Conservation (phyloP, 1,284 basidiomycete species). For the Apiotrichum sp. region DNA sequence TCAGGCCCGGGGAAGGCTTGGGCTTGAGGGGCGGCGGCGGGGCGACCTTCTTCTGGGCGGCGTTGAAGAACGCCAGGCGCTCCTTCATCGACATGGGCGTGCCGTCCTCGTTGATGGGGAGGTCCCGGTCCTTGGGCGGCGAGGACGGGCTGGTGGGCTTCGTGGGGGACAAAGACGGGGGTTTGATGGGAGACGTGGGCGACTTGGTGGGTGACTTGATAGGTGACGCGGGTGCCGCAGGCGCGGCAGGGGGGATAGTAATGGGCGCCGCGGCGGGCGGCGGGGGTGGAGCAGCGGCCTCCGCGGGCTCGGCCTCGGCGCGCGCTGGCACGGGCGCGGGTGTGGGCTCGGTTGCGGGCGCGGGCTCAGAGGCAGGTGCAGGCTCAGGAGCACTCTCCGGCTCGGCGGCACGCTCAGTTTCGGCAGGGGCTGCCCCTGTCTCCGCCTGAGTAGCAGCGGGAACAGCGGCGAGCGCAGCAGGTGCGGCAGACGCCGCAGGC, state of each 20-base stretch:
- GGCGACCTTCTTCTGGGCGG: slow-evolving; percentile 29
- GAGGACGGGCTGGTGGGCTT: background rate
- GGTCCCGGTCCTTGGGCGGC: slow-evolving; percentile 11
- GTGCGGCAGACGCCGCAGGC: background rate
- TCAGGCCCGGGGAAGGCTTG: slow-evolving; percentile 55
- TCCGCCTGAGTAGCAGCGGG: background rate
- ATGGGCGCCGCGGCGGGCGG: background rate
- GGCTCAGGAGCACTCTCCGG: background rate
- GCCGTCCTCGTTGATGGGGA: slow-evolving; percentile 16
- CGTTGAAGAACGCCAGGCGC: slow-evolving; percentile 47
- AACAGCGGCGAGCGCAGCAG: slow-evolving; percentile 45
- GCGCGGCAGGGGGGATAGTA: background rate
- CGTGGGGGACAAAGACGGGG: background rate
- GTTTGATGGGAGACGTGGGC: background rate
- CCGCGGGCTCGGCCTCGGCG: background rate
- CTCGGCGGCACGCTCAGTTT: background rate
- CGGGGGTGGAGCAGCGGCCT: background rate
- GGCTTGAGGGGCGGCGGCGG: slow-evolving; percentile 58
- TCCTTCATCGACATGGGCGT: slow-evolving; percentile 44
- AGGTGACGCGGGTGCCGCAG: background rate
- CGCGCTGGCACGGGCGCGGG: background rate
- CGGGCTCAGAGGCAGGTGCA: background rate
- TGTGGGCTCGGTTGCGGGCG: background rate
- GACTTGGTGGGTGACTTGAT: background rate
- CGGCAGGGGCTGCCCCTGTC: slow-evolving; percentile 49